phyloP scores from a whole-genome alignment of 768 basidiomycete genomes.

The Xerocomellus amylosporus region DNA sequence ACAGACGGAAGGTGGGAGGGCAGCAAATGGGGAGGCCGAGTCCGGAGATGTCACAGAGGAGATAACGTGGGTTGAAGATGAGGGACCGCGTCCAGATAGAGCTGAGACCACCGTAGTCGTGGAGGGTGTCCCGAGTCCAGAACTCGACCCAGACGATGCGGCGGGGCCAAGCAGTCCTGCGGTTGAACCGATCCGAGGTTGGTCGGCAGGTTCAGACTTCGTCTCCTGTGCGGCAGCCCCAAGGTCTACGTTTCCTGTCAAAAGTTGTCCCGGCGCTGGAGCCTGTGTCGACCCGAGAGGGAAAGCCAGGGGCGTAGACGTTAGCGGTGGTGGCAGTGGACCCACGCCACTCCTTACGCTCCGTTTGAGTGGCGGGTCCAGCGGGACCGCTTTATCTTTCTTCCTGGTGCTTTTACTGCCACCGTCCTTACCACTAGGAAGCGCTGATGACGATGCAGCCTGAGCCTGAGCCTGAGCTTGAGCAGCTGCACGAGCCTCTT shows the following conservation, averaged over 20 bases:
- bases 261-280: slow-evolving; percentile 3
- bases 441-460: slow-evolving; percentile 22
- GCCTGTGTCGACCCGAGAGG: slow-evolving; percentile 34
- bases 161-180: not conserved
- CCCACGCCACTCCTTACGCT: slow-evolving; percentile 62
- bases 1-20: slow-evolving; percentile 46
- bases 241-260: not conserved
- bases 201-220: slow-evolving; percentile 7
- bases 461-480: slow-evolving; percentile 26
- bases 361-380: slow-evolving; percentile 67
- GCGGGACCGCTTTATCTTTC: slow-evolving; percentile 53
- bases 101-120: slow-evolving; percentile 4
- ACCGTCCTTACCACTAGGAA: slow-evolving; percentile 37
- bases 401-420: slow-evolving; percentile 39
- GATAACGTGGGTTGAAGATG: slow-evolving; percentile 20
- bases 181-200: slow-evolving; percentile 1
- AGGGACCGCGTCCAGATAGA: not conserved
- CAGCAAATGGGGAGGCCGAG: slow-evolving; percentile 24
- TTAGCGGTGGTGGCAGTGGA: slow-evolving; percentile 66
- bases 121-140: slow-evolving; percentile 14
- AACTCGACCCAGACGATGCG: not conserved
- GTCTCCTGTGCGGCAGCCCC: not conserved
- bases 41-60: slow-evolving; percentile 8
- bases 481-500: slow-evolving; percentile 51
- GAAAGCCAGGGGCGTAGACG: slow-evolving; percentile 57